phyloP scores from a whole-genome alignment of 1,284 basidiomycete species.

The Heterobasidion irregulare region DNA sequence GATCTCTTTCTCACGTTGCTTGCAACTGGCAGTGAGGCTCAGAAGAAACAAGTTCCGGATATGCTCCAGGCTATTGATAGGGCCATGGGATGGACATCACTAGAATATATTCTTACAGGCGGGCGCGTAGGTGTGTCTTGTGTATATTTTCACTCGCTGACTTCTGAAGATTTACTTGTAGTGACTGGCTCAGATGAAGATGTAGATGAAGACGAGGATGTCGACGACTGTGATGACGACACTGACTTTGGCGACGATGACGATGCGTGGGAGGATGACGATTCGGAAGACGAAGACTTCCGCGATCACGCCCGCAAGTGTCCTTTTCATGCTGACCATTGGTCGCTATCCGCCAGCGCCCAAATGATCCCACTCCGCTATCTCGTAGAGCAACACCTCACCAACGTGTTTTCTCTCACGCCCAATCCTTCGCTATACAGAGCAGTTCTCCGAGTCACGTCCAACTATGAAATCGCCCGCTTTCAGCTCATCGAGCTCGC shows the following conservation, averaged over 20 bases:
- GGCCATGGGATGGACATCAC: slow-evolving; percentile 35
- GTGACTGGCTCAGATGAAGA: neutral
- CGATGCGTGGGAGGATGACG: slow-evolving; percentile 12
- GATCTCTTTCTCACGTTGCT: slow-evolving; percentile 52
- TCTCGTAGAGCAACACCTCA: slow-evolving; percentile 34
- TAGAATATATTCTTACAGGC: slow-evolving; percentile 45
- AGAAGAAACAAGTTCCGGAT: slow-evolving; percentile 30
- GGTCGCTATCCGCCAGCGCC: slow-evolving; percentile 32
- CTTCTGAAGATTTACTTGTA: slow-evolving; percentile 5
- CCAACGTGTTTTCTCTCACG: slow-evolving; percentile 33
- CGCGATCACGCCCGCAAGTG: slow-evolving; percentile 14
- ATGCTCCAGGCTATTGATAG: slow-evolving; percentile 51
- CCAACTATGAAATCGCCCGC: slow-evolving; percentile 20
- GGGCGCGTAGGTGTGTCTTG: slow-evolving; percentile 32
- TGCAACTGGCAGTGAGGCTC: slow-evolving; percentile 26
- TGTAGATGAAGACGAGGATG: slow-evolving; percentile 7
- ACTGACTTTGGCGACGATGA: slow-evolving; percentile 17
- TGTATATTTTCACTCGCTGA: neutral
- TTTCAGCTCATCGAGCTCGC: slow-evolving; percentile 29
- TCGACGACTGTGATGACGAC: slow-evolving; percentile 20
- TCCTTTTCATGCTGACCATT: slow-evolving; percentile 38
- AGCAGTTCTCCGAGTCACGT: slow-evolving; percentile 30
- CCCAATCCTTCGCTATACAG: slow-evolving; percentile 41
- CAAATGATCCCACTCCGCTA: slow-evolving; percentile 34
- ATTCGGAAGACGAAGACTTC: slow-evolving; percentile 18